phyloP scores from a whole-genome alignment of 495 filamentous ascomycete species.

The Penicillium daleae region DNA sequence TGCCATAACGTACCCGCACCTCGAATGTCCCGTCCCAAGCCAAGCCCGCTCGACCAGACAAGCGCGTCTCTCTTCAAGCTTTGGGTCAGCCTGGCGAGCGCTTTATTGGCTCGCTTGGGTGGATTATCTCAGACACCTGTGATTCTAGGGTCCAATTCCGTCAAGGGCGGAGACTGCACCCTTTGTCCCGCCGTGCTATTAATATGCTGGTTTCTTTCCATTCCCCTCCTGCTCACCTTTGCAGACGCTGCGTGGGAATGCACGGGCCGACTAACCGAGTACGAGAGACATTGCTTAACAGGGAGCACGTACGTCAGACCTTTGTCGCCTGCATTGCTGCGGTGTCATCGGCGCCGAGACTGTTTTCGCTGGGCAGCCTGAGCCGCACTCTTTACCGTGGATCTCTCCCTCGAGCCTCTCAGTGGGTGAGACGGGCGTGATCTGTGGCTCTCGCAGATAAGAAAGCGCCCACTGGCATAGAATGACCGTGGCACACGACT shows the following conservation, averaged over 20 bases:
- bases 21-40: slow-evolving; percentile 5
- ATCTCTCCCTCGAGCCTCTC: slow-evolving; percentile 4
- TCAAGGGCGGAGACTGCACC: slow-evolving; percentile 2
- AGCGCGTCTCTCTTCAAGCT: slow-evolving; percentile 10
- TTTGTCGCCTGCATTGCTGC: not conserved
- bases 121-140: not conserved
- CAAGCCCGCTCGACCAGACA: slow-evolving; percentile 9
- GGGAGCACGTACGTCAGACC: not conserved
- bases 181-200: slow-evolving; percentile 17
- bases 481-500: not conserved
- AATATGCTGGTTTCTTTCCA: not conserved
- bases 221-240: slow-evolving; percentile 1
- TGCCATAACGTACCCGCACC: not conserved
- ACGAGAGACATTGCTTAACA: not conserved
- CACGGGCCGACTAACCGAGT: slow-evolving; percentile 3
- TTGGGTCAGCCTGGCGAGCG: slow-evolving; percentile 12
- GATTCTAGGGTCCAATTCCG: slow-evolving; percentile 9
- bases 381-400: not conserved
- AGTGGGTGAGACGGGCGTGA: not conserved
- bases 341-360: not conserved
- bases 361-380: not conserved
- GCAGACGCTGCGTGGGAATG: not conserved
- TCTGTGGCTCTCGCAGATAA: not conserved
- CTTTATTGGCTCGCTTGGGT: slow-evolving; percentile 15
- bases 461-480: not conserved